Evolutionary conservation across 2,329 filamentous ascomycete genomes (phyloP).

Genomic region (Ophiostoma ulmi): DNA sequence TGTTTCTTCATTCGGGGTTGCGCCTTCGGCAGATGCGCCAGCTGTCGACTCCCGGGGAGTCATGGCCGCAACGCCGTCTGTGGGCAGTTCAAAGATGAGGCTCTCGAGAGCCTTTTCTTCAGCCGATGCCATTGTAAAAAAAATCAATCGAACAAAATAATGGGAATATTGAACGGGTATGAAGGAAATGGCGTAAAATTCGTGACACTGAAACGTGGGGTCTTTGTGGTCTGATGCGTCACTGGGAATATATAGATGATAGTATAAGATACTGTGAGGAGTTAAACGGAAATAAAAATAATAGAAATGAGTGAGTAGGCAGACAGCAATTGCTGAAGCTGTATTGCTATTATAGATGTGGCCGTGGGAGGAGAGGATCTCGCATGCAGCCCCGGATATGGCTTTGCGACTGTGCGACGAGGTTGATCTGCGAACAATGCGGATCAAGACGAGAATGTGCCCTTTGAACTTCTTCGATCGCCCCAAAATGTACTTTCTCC

Average conservation of each 20-base stretch:
- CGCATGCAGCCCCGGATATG: background rate
- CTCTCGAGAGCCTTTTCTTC: constrained; percentile 12
- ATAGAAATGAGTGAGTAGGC: background rate
- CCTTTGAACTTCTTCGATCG: background rate
- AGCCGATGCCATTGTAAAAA: background rate
- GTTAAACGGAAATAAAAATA: background rate
- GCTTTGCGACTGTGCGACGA: background rate
- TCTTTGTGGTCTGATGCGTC: background rate
- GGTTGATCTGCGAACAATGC: background rate
- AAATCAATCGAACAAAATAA: background rate
- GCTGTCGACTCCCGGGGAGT: background rate
- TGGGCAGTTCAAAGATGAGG: background rate
- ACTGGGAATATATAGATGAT: background rate
- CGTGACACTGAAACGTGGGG: background rate
- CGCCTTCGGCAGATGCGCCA: background rate
- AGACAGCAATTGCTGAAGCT: background rate
- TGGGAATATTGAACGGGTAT: background rate
- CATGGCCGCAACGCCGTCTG: constrained; percentile 5
- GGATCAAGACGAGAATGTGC: background rate
- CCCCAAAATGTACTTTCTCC: background rate
- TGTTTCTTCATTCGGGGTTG: background rate
- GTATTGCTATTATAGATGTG: background rate
- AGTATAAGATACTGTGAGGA: background rate
- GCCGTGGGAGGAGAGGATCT: background rate
- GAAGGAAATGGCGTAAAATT: background rate